Evolutionary conservation across 257 asterid species (phyloP).

Genomic region (Pogostemon cablin): DNA sequence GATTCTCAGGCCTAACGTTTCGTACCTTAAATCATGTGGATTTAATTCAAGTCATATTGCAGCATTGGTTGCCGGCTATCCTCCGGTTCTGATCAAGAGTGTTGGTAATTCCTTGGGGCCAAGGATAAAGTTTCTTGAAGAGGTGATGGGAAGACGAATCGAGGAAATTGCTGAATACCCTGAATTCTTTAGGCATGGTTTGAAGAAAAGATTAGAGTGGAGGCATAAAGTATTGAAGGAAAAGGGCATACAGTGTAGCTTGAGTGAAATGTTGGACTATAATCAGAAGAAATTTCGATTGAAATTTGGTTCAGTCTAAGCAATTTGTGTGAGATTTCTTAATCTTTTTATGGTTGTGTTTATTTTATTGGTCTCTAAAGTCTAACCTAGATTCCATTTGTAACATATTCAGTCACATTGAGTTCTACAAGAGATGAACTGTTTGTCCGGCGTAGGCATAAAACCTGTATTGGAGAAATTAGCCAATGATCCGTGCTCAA

Average conservation of each 20-base stretch:
- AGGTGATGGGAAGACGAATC: constrained; percentile 82
- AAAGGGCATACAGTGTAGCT: constrained; percentile 62
- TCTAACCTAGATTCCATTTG: constrained; percentile 9
- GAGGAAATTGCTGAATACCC: constrained; percentile 82
- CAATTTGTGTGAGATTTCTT: constrained; percentile 26
- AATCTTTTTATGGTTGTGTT: neutral
- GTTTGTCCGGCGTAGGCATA: neutral
- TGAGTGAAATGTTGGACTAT: constrained; percentile 94
- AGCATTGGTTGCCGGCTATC: constrained; percentile 79
- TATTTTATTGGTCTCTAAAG: constrained; percentile 1
- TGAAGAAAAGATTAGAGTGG: constrained; percentile 79
- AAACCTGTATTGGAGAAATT: neutral
- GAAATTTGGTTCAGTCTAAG: constrained; percentile 65
- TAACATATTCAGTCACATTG: constrained; percentile 12
- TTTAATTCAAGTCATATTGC: constrained; percentile 62
- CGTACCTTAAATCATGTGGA: constrained; percentile 68
- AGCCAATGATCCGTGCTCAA: neutral
- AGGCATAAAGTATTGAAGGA: constrained; percentile 67
- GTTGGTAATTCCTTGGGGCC: constrained; percentile 74
- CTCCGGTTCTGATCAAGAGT: constrained; percentile 91
- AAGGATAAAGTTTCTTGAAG: constrained; percentile 73
- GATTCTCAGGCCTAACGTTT: constrained; percentile 68
- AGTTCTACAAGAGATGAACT: constrained; percentile 26
- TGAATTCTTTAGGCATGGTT: constrained; percentile 79
- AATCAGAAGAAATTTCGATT: constrained; percentile 72